Evolutionary conservation across 2,329 filamentous ascomycete species (phyloP), one percentile per base, ranked within the genome.

Genomic region (Fusarium luffae): DNA sequence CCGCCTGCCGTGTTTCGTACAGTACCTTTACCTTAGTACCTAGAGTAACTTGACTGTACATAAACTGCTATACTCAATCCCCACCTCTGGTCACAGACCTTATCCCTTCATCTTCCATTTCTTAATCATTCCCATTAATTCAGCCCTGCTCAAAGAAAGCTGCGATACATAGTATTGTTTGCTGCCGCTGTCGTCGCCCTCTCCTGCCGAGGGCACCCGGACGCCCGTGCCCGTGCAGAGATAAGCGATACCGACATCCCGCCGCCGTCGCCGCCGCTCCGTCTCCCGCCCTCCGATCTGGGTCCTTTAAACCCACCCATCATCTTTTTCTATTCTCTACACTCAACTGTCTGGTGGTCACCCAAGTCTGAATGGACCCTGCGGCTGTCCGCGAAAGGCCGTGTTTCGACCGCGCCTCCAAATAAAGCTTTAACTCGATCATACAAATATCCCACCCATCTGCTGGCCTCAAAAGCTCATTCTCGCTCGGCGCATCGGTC

Each of bases 211-310:
- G 70, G 70, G 70, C 70, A 73, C 65, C 70, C 72, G 72, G 72
- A 74, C 64, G 72, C 72, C 72, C 72, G 72, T 74, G 72, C 70
- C 72, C 72, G 70, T 72, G 72, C 72, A 68, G 68, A 71, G 67
- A 68, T 54, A 51, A 32, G 70, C 71, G 63, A 66, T 50, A 50
- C 47, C 30, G 30, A 71, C 56, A 60, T 66, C 50, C 63, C 69
- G 59, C 54, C 68, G 32, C 32, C 32, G 32, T 18, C 69, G 59
- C 57, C 68, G 59, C 67, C 62, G 61, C 56, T 58, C 65, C 69
- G 71, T 54, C 48, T 59, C 48, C 72, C 72, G 70, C 62, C 56
- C 61, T 62, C 68, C 68, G 71, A 66, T 56, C 63, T 71, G 46
- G 63, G 55, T 55, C 60, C 54, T 54, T 48, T 32, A 41, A 63